Base-by-base conservation (phyloP, 305 asterid genomes). In the Fraxinus nigra region DNA sequence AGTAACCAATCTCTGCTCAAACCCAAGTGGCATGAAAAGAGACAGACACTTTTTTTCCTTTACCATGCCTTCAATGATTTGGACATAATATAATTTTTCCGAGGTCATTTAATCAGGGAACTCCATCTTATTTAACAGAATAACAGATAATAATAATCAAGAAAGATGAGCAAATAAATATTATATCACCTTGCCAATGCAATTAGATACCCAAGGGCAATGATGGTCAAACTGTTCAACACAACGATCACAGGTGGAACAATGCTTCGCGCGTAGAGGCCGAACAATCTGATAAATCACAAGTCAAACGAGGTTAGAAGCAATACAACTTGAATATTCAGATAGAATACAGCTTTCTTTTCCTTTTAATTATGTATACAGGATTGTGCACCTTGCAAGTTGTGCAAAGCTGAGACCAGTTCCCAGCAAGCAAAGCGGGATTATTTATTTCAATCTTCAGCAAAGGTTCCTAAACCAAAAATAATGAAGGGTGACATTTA, bases 141-240 rank as follows among this genome's bases (percentile, higher is more conserved):
- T 8, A 46, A 51, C 24, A 65, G 51, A 69, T 70, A 14, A 69
- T 59, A 65, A 14, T 28, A 67, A 40, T 43, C 73, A 3, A 14
- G 43, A 26, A 40, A 59, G 37, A 20, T 22, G 40, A 26, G 35
- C 40, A 80, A 56, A 56, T 2, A 65, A 40, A 43, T 79, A 81
- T 5, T 20, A 80, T 79, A 81, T 78, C 77, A 96, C 99, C 99
- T 96, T 96, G 92, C 98, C 99, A 82, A 96, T 91, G 94, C 99
- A 96, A 87, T 93, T 94, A 82, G 99, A 96, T 51, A 96, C 97
- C 98, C 98, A 96, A 32, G 99, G 98, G 86, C 98, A 96, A 88
- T 96, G 99, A 88, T 96, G 99, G 85, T 96, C 99, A 84, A 96
- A 96, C 79, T 96, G 99, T 85, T 96, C 99, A 84, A 96, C 98